Evolutionary conservation across 73 alveolate species (phyloP), one percentile per base, ranked within the genome.

Genomic region (Diophrys appendiculata): DNA sequence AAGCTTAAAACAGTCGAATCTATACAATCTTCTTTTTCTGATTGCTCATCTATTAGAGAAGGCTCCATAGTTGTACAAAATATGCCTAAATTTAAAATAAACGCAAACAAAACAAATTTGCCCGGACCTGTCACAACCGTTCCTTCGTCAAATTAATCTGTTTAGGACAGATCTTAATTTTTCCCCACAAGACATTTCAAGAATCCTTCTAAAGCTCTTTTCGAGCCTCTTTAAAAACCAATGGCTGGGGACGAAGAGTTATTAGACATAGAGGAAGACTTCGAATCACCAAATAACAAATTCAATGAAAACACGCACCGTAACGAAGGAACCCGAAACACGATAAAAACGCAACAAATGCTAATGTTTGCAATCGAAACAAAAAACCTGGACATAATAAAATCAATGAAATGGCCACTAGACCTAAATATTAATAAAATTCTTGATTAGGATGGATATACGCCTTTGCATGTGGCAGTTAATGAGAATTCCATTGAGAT

Each of bases 381-480:
- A 22, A 33, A 70, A 26, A 33, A 22, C 72, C 69, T 79, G 88
- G 88, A 1, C 43, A 0, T 1, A 68, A 3, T 79, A 65, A 56
- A 72, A 65, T 79, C 18, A 81, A 72, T 31, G 27, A 56, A 23
- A 35, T 26, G 29, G n/a, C 53, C n/a, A n/a, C n/a, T n/a, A n/a
- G n/a, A 78, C 52, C 28, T 78, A 3, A 69, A 78, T 33, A 33
- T 33, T 11, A 26, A 24, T 23, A 11, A 11, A 43, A 78, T 77
- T 70, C 2, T 18, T 22, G 68, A 78, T 33, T 25, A 69, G 23
- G 70, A 26, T 25, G 2, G 72, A 22, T 22, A 31, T 11, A 69
- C 87, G 24, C 28, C 80, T 3, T 65, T 78, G 3, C 87, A 78
- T 35, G 34, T 68, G 23, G 87, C 87, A 1, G 28, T 69, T 24